Conservation (phyloP, 768 basidiomycete genomes). For the Imleria badia region DNA sequence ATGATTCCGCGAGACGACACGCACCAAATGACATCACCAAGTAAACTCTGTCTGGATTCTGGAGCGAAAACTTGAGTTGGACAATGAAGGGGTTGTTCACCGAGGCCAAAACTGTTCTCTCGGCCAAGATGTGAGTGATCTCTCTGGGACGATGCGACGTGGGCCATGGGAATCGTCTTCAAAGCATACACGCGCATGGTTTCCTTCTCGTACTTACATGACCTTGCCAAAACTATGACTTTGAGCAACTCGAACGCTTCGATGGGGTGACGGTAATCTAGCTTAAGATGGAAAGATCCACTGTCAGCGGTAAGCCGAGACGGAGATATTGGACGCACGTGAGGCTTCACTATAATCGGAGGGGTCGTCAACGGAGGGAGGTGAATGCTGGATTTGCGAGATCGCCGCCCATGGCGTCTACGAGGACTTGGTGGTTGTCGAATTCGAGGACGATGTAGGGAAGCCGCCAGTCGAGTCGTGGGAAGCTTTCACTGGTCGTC, state of each 20-base stretch:
- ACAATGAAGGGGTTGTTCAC: constrained; percentile 99
- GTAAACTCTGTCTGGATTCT: constrained; percentile 96
- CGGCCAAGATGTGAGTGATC: constrained; percentile 97
- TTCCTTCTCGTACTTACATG: constrained; percentile 99
- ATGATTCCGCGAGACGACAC: constrained; percentile 23
- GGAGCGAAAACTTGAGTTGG: constrained; percentile 99
- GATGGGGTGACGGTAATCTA: constrained; percentile 93
- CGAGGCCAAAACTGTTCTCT: constrained; percentile 93
- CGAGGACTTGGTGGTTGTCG: constrained; percentile 95
- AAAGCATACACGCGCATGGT: constrained; percentile 96
- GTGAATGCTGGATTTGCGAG: constrained; percentile 71
- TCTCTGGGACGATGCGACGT: constrained; percentile 97
- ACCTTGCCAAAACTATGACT: constrained; percentile 99
- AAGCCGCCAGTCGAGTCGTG: constrained; percentile 92
- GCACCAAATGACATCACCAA: constrained; percentile 93
- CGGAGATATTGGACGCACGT: constrained; percentile 86
- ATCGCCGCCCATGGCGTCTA: constrained; percentile 96
- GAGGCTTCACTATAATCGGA: constrained; percentile 84
- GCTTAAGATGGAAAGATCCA: constrained; percentile 94
- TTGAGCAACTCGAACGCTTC: constrained; percentile 96
- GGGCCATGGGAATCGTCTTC: constrained; percentile 97
- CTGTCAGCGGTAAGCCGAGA: constrained; percentile 87
- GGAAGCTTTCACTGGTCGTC: constrained; percentile 80
- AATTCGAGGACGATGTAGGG: constrained; percentile 98
- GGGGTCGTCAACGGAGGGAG: constrained; percentile 4